These are phyloP conservation scores for Corylus avellana DNA, from an alignment of 306 rosid genomes.

Conservation along the genomic window DNA sequence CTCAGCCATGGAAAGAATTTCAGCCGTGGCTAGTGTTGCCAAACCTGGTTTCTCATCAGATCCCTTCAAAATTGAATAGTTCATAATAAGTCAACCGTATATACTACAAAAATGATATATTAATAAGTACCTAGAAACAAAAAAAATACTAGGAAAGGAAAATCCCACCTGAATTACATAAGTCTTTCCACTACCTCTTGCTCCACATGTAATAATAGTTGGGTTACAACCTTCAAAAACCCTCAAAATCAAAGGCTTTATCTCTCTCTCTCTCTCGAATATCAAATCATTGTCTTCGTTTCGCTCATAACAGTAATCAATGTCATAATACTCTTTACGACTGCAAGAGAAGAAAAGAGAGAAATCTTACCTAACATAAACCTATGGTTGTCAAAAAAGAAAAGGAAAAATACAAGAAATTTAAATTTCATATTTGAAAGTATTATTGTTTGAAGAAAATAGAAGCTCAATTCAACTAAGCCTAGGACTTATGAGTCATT, in stretches of 20 bases:
- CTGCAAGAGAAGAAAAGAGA: slow-evolving; percentile 38
- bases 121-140: slow-evolving; percentile 9
- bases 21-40: slow-evolving; percentile 62
- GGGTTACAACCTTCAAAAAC: slow-evolving; percentile 71
- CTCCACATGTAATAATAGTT: slow-evolving; percentile 78
- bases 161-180: slow-evolving; percentile 62
- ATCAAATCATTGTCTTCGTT: slow-evolving; percentile 59
- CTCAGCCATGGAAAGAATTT: slow-evolving; percentile 59
- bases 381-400: background rate
- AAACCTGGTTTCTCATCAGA: slow-evolving; percentile 67
- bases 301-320: slow-evolving; percentile 68
- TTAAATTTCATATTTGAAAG: background rate
- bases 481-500: background rate
- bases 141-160: background rate
- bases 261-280: slow-evolving; percentile 51
- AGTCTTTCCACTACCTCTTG: slow-evolving; percentile 87
- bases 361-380: background rate
- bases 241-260: slow-evolving; percentile 60
- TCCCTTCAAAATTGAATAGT: slow-evolving; percentile 56
- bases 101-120: background rate
- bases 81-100: background rate
- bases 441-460: background rate
- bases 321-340: slow-evolving; percentile 50
- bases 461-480: background rate
- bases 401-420: background rate